Evolutionary conservation across 2,329 filamentous ascomycete species (phyloP).

Genomic region (Bipolaris zeicola): DNA sequence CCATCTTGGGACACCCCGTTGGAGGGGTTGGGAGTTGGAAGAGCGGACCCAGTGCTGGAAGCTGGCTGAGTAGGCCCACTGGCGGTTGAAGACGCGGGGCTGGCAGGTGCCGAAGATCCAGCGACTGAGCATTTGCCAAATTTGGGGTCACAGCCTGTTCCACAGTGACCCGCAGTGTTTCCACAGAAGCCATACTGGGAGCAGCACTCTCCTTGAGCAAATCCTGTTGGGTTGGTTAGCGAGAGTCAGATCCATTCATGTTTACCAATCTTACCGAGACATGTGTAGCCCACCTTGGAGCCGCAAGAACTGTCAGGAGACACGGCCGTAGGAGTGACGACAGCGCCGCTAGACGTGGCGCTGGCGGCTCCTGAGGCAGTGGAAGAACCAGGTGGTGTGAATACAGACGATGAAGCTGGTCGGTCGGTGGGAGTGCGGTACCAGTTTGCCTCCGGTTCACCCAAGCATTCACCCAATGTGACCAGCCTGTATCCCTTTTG

Average conservation of each 20-base stretch:
- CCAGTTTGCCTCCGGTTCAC: slow-evolving; percentile 53
- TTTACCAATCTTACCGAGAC: slow-evolving; percentile 14
- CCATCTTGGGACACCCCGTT: slow-evolving; percentile 17
- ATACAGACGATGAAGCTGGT: slow-evolving; percentile 17
- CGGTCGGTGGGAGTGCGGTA: slow-evolving; percentile 45
- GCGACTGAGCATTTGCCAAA: slow-evolving; percentile 30
- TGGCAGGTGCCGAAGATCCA: neutral
- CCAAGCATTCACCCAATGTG: slow-evolving; percentile 54
- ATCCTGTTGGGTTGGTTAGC: slow-evolving; percentile 13
- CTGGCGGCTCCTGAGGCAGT: slow-evolving; percentile 18
- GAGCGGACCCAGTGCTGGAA: neutral
- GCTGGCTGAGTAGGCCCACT: neutral
- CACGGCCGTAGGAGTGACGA: slow-evolving; percentile 8
- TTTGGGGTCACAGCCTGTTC: slow-evolving; percentile 31
- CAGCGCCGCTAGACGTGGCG: slow-evolving; percentile 11
- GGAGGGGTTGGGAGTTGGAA: slow-evolving; percentile 3
- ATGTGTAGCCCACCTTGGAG: slow-evolving; percentile 25
- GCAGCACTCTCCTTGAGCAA: slow-evolving; percentile 48
- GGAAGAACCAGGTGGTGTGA: slow-evolving; percentile 15
- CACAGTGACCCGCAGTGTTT: slow-evolving; percentile 30
- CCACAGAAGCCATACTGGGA: slow-evolving; percentile 48
- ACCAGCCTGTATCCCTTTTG: slow-evolving; percentile 50
- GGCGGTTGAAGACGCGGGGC: neutral
- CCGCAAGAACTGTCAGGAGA: slow-evolving; percentile 29
- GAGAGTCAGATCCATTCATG: neutral